Evolutionary conservation across 768 basidiomycete species (phyloP).

Genomic region (Candolleomyces aberdarensis): DNA sequence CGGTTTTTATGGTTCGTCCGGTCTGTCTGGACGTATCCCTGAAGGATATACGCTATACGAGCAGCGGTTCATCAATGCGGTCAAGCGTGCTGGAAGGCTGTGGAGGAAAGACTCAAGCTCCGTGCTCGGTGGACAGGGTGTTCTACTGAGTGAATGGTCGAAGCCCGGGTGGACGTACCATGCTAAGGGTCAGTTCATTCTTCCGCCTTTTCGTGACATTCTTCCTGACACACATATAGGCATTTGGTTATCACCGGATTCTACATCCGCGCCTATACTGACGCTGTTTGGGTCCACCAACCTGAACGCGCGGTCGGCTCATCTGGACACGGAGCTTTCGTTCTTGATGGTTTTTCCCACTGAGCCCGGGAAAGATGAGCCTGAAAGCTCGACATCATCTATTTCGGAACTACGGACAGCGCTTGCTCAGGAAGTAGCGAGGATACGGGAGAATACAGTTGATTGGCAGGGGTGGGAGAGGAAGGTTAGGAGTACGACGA

Average conservation of each 20-base stretch:
- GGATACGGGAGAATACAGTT: conserved; percentile 44
- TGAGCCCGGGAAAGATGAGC: neutral
- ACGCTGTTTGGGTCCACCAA: conserved; percentile 96
- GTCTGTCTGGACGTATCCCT: conserved; percentile 90
- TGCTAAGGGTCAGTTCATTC: conserved; percentile 72
- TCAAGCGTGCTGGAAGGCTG: conserved; percentile 41
- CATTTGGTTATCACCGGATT: conserved; percentile 74
- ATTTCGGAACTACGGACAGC: conserved; percentile 35
- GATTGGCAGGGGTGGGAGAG: conserved; percentile 62
- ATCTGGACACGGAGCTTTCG: conserved; percentile 89
- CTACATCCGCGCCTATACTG: conserved; percentile 50
- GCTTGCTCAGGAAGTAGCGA: conserved; percentile 52
- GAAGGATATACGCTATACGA: conserved; percentile 92
- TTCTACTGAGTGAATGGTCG: conserved; percentile 86
- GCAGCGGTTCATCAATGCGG: conserved; percentile 74
- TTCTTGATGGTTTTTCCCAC: conserved; percentile 78
- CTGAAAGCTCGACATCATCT: conserved; percentile 12
- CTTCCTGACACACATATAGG: conserved; percentile 41
- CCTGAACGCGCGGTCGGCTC: conserved; percentile 85
- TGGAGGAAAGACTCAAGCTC: conserved; percentile 25
- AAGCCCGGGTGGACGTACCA: conserved; percentile 95
- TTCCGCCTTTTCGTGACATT: neutral
- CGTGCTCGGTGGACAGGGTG: conserved; percentile 33
- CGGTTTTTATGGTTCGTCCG: conserved; percentile 88
- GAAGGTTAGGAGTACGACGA: conserved; percentile 61